phyloP scores from a whole-genome alignment of 1,284 basidiomycete species.

The Vanrija sp. region DNA sequence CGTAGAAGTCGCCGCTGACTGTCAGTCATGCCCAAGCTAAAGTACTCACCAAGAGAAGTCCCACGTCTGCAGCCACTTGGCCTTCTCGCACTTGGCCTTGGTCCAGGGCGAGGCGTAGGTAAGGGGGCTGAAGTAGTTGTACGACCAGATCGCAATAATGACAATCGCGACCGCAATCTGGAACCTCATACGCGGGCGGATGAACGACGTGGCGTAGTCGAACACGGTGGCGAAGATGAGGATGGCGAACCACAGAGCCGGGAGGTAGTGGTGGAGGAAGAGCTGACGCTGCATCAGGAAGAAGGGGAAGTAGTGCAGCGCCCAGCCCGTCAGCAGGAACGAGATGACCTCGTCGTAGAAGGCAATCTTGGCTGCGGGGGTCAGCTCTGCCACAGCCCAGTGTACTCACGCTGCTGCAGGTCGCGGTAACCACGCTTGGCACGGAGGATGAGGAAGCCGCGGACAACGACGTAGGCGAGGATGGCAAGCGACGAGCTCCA shows the following conservation, averaged over 20 bases:
- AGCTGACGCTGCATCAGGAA: constrained; percentile 93
- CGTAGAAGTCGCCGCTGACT: constrained; percentile 41
- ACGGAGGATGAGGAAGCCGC: constrained; percentile 76
- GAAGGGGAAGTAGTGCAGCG: constrained; percentile 93
- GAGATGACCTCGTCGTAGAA: constrained; percentile 89
- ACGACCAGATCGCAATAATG: constrained; percentile 72
- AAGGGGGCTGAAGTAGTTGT: constrained; percentile 73
- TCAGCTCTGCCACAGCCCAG: constrained; percentile 1
- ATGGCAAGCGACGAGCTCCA: constrained; percentile 74
- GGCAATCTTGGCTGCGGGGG: constrained; percentile 67
- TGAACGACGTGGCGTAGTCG: constrained; percentile 73
- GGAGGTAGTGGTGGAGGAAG: constrained; percentile 96
- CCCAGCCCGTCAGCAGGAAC: constrained; percentile 91
- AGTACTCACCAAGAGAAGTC: constrained; percentile 83
- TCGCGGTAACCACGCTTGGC: constrained; percentile 87
- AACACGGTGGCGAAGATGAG: constrained; percentile 74
- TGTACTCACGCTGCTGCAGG: constrained; percentile 75
- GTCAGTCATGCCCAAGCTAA: neutral
- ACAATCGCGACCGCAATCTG: constrained; percentile 72
- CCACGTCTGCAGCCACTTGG: constrained; percentile 88
- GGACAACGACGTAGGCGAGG: constrained; percentile 61
- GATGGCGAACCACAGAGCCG: constrained; percentile 90
- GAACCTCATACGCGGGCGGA: constrained; percentile 71
- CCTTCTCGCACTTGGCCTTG: constrained; percentile 65
- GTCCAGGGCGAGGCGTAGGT: constrained; percentile 88